Evolutionary conservation across 2,329 filamentous ascomycete genomes (phyloP).

Genomic region (Xylariaceae sp.): DNA sequence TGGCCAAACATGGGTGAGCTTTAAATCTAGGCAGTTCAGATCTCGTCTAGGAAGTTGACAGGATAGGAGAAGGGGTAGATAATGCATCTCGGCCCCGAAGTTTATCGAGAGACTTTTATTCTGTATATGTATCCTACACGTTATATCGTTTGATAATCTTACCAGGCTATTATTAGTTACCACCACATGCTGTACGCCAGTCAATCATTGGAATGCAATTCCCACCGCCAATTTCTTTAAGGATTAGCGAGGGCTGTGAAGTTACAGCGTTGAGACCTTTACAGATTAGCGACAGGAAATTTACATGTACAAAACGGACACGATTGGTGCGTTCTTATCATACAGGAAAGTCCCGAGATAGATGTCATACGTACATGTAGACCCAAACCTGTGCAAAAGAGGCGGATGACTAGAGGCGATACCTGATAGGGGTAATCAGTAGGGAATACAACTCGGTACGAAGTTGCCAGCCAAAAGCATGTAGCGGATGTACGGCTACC

Average conservation of each 20-base stretch:
- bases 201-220: conserved; percentile 6
- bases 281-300: neutral
- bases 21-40: no score
- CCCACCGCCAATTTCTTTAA: conserved; percentile 12
- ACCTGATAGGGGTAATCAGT: neutral
- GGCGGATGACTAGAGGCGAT: neutral
- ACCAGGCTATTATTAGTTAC: conserved; percentile 25
- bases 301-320: neutral
- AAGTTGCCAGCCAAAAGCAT: neutral
- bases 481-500: neutral
- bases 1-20: no score
- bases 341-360: neutral
- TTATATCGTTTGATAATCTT: conserved; percentile 21
- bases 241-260: conserved; percentile 19
- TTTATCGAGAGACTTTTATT: neutral
- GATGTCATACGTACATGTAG: neutral
- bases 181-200: conserved; percentile 4
- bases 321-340: neutral
- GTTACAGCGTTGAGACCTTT: conserved; percentile 11
- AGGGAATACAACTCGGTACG: neutral
- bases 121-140: conserved; percentile 20
- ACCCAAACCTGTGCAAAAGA: neutral
- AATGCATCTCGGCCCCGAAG: neutral
- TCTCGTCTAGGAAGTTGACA: neutral
- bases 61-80: neutral